These are phyloP conservation scores for Saussurea involucrata DNA, from an alignment of 129 eudicot species.

Conservation along the genomic window DNA sequence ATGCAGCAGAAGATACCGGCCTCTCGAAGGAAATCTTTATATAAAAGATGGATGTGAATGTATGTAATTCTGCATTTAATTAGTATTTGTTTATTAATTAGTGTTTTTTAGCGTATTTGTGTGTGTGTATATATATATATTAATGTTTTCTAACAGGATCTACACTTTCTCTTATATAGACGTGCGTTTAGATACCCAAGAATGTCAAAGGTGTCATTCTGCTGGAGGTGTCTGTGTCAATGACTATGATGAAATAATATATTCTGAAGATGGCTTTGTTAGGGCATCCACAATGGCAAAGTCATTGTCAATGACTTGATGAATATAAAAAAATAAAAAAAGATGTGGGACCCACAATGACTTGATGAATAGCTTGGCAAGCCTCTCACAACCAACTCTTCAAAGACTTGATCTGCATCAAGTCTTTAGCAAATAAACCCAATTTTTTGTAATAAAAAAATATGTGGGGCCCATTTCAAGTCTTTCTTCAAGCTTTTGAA, in stretches of 20 bases:
- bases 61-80: neutral
- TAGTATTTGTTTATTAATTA: too few species aligned
- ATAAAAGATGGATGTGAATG: neutral
- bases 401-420: too few species aligned
- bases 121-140: neutral
- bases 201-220: neutral
- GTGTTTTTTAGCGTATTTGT: neutral
- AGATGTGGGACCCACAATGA: too few species aligned
- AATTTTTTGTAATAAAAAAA: too few species aligned
- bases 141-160: neutral
- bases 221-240: neutral
- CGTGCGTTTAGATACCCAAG: neutral
- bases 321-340: too few species aligned
- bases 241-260: neutral
- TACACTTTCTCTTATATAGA: neutral
- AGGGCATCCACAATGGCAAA: too few species aligned
- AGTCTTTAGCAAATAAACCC: too few species aligned
- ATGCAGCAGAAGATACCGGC: neutral
- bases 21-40: constrained; percentile 4
- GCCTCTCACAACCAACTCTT: too few species aligned
- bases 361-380: too few species aligned
- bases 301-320: too few species aligned
- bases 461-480: too few species aligned
- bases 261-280: neutral
- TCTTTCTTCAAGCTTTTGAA: too few species aligned